phyloP scores from a whole-genome alignment of 108 stramenopile genomes.

The Pseudonitzschia delicatissima region DNA sequence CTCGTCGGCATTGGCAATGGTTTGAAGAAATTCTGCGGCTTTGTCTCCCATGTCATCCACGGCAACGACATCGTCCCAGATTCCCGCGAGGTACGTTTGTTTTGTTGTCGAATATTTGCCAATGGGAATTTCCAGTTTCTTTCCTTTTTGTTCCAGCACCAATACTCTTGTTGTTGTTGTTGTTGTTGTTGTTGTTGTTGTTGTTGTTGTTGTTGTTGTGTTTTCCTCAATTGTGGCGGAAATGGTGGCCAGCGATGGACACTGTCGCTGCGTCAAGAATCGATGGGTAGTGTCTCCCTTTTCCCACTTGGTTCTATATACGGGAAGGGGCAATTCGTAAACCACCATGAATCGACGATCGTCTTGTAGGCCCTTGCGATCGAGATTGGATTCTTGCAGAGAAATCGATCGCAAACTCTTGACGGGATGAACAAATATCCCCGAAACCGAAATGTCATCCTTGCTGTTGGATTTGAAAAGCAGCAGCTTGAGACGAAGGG shows the following conservation, averaged over 20 bases:
- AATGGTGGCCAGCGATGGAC: constrained; percentile 63
- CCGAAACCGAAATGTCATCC: constrained; percentile 17
- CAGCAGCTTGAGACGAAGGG: not conserved
- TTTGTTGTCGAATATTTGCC: not conserved
- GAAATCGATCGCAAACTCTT: constrained; percentile 73
- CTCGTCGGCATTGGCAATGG: constrained; percentile 42
- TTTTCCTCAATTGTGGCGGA: constrained; percentile 25
- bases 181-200: not conserved
- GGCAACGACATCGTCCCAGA: constrained; percentile 64
- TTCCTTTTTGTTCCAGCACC: not conserved
- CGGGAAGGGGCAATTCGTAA: constrained; percentile 43
- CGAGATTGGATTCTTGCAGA: constrained; percentile 36
- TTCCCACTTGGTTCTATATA: constrained; percentile 34
- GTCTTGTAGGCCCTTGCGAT: constrained; percentile 45
- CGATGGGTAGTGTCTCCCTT: constrained; percentile 53
- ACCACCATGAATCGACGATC: constrained; percentile 82
- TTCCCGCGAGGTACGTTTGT: constrained; percentile 39
- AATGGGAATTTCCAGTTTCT: not conserved
- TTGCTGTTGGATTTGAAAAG: not conserved
- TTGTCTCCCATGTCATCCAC: constrained; percentile 77
- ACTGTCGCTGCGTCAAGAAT: constrained; percentile 78
- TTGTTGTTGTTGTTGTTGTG: too few relatives aligned
- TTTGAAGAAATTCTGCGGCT: constrained; percentile 63
- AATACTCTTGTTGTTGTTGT: not conserved
- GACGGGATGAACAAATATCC: constrained; percentile 50